phyloP scores from a whole-genome alignment of 768 basidiomycete species.

The Cystobasidium ongulense region DNA sequence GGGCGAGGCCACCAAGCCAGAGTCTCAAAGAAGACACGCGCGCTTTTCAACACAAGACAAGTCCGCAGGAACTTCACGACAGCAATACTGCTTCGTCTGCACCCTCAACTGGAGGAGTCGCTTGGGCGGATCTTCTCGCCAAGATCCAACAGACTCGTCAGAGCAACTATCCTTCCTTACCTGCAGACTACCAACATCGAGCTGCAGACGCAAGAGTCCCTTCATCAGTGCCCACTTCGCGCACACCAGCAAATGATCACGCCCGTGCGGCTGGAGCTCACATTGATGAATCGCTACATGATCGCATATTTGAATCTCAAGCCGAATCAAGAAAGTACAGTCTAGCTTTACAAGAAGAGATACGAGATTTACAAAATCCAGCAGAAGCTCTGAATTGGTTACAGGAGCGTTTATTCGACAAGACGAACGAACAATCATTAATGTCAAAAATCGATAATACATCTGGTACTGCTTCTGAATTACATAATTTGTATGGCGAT shows the following conservation, averaged over 20 bases:
- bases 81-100: background rate
- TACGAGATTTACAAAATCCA: background rate
- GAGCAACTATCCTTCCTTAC: background rate
- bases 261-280: background rate
- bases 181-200: background rate
- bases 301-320: background rate
- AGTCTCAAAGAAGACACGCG: background rate
- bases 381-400: conserved; percentile 24
- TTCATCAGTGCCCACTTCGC: background rate
- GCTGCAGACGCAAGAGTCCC: background rate
- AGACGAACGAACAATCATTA: background rate
- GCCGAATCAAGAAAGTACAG: background rate
- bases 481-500: background rate
- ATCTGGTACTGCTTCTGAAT: background rate
- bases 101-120: background rate
- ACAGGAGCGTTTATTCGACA: background rate
- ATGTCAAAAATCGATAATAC: background rate
- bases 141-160: background rate
- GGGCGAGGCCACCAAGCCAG: background rate
- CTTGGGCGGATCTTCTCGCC: background rate
- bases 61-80: too few relatives aligned
- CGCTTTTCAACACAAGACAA: too few relatives aligned
- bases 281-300: background rate
- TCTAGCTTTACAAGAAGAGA: background rate
- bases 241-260: background rate